Base-by-base conservation (phyloP, 108 stramenopile species). In the Fragilaria crotonensis region DNA sequence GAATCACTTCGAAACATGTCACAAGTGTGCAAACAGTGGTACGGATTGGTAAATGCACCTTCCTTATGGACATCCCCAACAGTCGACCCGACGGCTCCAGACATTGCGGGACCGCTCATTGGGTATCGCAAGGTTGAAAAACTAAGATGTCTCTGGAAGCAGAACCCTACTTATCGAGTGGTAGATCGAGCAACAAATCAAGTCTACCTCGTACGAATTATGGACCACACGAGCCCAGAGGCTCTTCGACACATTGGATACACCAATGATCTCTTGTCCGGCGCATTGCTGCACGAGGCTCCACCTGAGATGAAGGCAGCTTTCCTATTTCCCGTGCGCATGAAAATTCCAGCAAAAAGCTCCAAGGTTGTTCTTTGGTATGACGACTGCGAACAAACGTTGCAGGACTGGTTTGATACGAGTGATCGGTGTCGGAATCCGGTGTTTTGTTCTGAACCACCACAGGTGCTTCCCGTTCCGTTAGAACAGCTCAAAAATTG, bases 11-110 rank as follows among this genome's bases (percentile, higher is more conserved):
- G 49, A 22, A 60, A 31, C 2, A 30, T 32, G 1, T 54, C 41
- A 30, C 57, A 53, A n/a, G 72, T 73, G 11, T 59, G 48, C n/a
- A 57, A 59, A 30, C 53, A 59, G n/a, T 73, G 72, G 72, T n/a
- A 36, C 5, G 25, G 0, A 2, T 32, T 67, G 7, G 51, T 32
- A 11, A 50, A 33, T 14, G 62, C 66, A 20, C 26, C 20, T 25
- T 63, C 60, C 20, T 36, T 73, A 33, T 73, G 72, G 72, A 33
- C 54, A 27, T 27, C 19, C n/a, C 18, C 30, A 7, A 41, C 36
- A 41, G 14, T 41, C 14, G 36, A 41, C 14, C 11, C 36, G 14
- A 14, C 36, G 14, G 14, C 14, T 7, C 14, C 36, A 7, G 14
- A 41, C 14, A 7, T 14, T 41, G 36, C 36, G 7, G 36, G 36